These are phyloP conservation scores for Berberis vulgaris DNA, from an alignment of 164 flowering plant genomes.

Conservation along the genomic window DNA sequence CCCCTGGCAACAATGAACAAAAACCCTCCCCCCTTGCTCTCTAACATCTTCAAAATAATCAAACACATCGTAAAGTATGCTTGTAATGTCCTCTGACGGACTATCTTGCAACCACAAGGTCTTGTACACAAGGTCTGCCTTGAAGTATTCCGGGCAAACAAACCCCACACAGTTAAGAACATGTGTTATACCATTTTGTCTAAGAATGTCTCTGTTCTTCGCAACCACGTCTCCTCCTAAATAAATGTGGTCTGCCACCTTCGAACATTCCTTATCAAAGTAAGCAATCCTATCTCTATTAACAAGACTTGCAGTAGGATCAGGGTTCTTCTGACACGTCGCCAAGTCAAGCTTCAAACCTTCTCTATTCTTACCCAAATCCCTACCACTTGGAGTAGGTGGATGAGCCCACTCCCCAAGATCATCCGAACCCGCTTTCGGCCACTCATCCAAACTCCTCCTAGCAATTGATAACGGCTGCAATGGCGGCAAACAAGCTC, in stretches of 20 bases:
- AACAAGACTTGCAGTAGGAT: slow-evolving; percentile 30
- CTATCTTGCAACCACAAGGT: slow-evolving; percentile 87
- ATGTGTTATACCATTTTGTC: slow-evolving; percentile 66
- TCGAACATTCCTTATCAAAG: slow-evolving; percentile 75
- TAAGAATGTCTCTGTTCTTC: slow-evolving; percentile 52
- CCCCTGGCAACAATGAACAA: slow-evolving; percentile 86
- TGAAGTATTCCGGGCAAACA: slow-evolving; percentile 78
- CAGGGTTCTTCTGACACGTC: slow-evolving; percentile 41
- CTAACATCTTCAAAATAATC: slow-evolving; percentile 88
- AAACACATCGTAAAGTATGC: slow-evolving; percentile 76
- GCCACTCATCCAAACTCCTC: slow-evolving; percentile 87
- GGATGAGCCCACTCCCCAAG: slow-evolving; percentile 87
- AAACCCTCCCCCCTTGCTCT: slow-evolving; percentile 59
- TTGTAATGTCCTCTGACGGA: slow-evolving; percentile 79
- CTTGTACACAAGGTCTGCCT: slow-evolving; percentile 60
- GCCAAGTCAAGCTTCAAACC: slow-evolving; percentile 81
- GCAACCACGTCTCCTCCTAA: slow-evolving; percentile 84
- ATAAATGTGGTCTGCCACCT: slow-evolving; percentile 75
- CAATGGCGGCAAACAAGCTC: slow-evolving; percentile 73
- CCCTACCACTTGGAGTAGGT: slow-evolving; percentile 64
- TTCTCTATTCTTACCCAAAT: slow-evolving; percentile 34
- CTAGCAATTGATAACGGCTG: slow-evolving; percentile 80
- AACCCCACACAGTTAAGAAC: slow-evolving; percentile 76
- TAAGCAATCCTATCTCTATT: slow-evolving; percentile 70
- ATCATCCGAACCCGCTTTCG: slow-evolving; percentile 85